phyloP scores from a whole-genome alignment of 352 stramenopile genomes.

The Globisporangium yorkense region DNA sequence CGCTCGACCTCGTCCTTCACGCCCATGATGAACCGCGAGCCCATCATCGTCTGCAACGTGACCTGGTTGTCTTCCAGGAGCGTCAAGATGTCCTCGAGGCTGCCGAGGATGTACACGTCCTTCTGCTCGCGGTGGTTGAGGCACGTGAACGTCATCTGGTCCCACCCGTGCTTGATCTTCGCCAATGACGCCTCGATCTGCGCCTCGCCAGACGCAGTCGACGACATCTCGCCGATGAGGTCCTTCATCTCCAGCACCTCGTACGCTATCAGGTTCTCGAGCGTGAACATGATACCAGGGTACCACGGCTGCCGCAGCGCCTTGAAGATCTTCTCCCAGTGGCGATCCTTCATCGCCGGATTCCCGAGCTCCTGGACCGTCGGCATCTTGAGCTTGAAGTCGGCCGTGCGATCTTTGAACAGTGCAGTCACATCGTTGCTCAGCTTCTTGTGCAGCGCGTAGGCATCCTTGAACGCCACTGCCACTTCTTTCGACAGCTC shows the following conservation, averaged over 20 bases:
- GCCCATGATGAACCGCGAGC: conserved; percentile 87
- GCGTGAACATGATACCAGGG: conserved; percentile 82
- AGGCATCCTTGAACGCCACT: conserved; percentile 86
- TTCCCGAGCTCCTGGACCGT: conserved; percentile 91
- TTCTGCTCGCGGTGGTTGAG: conserved; percentile 81
- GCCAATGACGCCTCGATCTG: conserved; percentile 87
- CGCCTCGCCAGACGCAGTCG: conserved; percentile 81
- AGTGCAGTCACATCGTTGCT: conserved; percentile 87
- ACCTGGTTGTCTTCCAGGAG: conserved; percentile 91
- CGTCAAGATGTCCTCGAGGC: conserved; percentile 87
- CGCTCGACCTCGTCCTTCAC: conserved; percentile 89
- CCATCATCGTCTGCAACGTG: conserved; percentile 91
- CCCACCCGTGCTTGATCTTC: conserved; percentile 88
- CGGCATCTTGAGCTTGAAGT: conserved; percentile 90
- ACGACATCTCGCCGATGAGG: conserved; percentile 79
- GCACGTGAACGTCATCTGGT: conserved; percentile 81
- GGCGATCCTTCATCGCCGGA: conserved; percentile 89
- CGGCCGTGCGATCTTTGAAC: conserved; percentile 81
- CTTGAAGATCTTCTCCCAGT: conserved; percentile 95
- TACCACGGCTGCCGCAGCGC: conserved; percentile 84
- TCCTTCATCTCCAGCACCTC: conserved; percentile 89
- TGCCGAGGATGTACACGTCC: conserved; percentile 88
- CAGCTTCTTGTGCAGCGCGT: conserved; percentile 88
- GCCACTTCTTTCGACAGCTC: conserved; percentile 85
- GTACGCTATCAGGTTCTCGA: conserved; percentile 86